phyloP scores from a whole-genome alignment of 345 rosid species.

The Aquilaria malaccensis region DNA sequence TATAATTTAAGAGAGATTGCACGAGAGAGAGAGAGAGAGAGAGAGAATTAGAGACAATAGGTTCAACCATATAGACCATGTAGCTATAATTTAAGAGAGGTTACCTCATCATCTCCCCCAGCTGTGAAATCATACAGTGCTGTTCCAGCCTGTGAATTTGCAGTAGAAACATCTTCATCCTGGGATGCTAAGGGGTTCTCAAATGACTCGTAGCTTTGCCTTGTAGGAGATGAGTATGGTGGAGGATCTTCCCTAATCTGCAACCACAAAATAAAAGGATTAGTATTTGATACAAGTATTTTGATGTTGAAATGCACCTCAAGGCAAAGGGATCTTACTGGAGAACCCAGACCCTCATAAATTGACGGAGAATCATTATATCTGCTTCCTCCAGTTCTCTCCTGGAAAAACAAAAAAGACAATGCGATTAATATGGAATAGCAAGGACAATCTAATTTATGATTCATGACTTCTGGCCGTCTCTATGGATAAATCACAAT shows the following conservation, averaged over 20 bases:
- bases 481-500: neutral
- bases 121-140: slow-evolving; percentile 97
- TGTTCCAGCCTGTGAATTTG: slow-evolving; percentile 57
- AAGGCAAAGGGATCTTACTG: slow-evolving; percentile 38
- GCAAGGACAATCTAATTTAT: neutral
- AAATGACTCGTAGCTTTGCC: slow-evolving; percentile 55
- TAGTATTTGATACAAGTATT: slow-evolving; percentile 2
- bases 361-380: slow-evolving; percentile 39
- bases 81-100: too few species aligned
- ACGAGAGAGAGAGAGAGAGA: neutral
- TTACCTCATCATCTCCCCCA: slow-evolving; percentile 99
- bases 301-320: neutral
- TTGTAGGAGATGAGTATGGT: slow-evolving; percentile 60
- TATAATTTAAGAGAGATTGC: slow-evolving; percentile 9
- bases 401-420: slow-evolving; percentile 34
- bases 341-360: slow-evolving; percentile 64
- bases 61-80: too few species aligned
- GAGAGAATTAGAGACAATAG: too few species aligned
- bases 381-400: slow-evolving; percentile 49
- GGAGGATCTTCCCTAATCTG: slow-evolving; percentile 97
- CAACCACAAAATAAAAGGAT: slow-evolving; percentile 3
- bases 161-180: slow-evolving; percentile 56
- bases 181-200: slow-evolving; percentile 68
- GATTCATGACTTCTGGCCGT: too few species aligned
- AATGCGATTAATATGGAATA: neutral